These are phyloP conservation scores for Kwoniella botswanensis DNA, from an alignment of 768 basidiomycete species.

Conservation along the genomic window DNA sequence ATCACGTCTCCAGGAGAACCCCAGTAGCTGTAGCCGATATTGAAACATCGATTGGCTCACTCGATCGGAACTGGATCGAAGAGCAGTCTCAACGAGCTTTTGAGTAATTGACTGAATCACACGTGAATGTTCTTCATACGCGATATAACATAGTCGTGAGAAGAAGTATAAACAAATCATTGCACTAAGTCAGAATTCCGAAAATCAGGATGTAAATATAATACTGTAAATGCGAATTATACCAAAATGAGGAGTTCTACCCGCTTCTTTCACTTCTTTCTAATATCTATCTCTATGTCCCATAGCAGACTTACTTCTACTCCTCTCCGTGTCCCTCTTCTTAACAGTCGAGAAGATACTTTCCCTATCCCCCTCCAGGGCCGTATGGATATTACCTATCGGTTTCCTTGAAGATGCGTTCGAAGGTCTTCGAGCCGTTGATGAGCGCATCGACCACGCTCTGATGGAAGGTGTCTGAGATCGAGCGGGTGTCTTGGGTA, in stretches of 20 bases:
- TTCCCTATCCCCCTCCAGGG: constrained; percentile 8
- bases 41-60: not conserved
- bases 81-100: not conserved
- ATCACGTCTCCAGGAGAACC: not conserved
- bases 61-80: not conserved
- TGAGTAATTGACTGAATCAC: not conserved
- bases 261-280: not conserved
- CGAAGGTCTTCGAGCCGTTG: constrained; percentile 11
- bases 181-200: not conserved
- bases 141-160: not conserved
- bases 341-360: constrained; percentile 22
- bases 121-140: not conserved
- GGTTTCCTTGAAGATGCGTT: constrained; percentile 21
- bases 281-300: constrained; percentile 26
- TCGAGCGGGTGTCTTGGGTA: constrained; percentile 26
- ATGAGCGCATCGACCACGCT: constrained; percentile 34
- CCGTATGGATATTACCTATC: not conserved
- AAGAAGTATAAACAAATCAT: not conserved
- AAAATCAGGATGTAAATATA: not conserved
- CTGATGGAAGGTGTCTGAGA: constrained; percentile 26
- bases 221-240: not conserved
- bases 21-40: not conserved
- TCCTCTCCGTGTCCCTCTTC: constrained; percentile 22
- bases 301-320: constrained; percentile 27
- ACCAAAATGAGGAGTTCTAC: not conserved